Evolutionary conservation across 1,139 yeast genomes (phyloP).

Genomic region (Scheffersomyces illinoinensis): DNA sequence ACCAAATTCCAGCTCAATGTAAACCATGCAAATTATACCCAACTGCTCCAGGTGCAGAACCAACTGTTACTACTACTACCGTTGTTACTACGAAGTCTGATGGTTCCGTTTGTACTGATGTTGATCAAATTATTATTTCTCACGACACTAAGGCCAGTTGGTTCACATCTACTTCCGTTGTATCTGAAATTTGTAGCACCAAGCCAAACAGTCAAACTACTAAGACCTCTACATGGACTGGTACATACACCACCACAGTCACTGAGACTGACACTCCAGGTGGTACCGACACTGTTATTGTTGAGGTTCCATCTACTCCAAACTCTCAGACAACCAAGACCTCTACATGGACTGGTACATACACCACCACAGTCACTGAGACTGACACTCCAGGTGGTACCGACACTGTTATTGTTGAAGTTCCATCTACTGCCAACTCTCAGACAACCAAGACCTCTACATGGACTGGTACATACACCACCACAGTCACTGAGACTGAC

Average conservation of each 20-base stretch:
- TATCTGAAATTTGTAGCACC: conserved; percentile 1
- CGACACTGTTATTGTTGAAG: not conserved
- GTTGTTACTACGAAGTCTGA: not conserved
- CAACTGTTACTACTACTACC: conserved; percentile 3
- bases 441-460: not conserved
- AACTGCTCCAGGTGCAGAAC: not conserved
- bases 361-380: conserved; percentile 14
- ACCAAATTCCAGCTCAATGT: conserved; percentile 18
- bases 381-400: conserved; percentile 14
- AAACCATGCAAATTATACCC: conserved; percentile 9
- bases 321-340: conserved; percentile 12
- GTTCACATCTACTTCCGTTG: not conserved
- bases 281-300: conserved; percentile 13
- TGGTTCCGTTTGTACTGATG: not conserved
- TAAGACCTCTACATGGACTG: conserved; percentile 1
- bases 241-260: conserved; percentile 4
- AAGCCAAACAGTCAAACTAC: conserved; percentile 4
- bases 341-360: conserved; percentile 1
- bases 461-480: not conserved
- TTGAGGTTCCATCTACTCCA: conserved; percentile 12
- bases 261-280: conserved; percentile 6
- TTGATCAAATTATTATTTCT: not conserved
- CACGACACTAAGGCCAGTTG: not conserved
- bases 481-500: not conserved
- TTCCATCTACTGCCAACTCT: not conserved